Evolutionary conservation across 495 filamentous ascomycete species (phyloP).

Genomic region (Talaromyces wortmannii): DNA sequence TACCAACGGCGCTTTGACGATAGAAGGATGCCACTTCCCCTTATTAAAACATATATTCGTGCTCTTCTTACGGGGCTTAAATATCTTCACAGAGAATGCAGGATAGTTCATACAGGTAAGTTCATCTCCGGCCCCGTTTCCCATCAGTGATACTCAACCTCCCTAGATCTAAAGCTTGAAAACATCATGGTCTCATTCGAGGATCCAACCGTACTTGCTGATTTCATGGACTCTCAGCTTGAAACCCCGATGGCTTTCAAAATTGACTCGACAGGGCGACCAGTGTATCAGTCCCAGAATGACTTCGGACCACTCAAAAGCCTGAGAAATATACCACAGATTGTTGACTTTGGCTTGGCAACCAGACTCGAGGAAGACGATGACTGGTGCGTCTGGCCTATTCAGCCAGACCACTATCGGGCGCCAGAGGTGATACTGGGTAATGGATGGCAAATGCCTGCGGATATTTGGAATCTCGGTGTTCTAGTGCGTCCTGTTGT

Average conservation of each 20-base stretch:
- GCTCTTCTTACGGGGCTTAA: constrained; percentile 27
- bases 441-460: constrained; percentile 25
- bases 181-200: constrained; percentile 33
- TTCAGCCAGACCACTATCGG: constrained; percentile 28
- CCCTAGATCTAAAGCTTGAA: constrained; percentile 32
- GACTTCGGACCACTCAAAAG: constrained; percentile 10
- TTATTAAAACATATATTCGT: constrained; percentile 19
- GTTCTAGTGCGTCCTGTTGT: constrained; percentile 33
- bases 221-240: constrained; percentile 16
- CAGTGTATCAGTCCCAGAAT: constrained; percentile 31
- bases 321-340: constrained; percentile 13
- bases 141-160: constrained; percentile 14
- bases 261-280: constrained; percentile 14
- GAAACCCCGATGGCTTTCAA: constrained; percentile 24
- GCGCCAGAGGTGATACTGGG: constrained; percentile 32
- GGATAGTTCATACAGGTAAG: constrained; percentile 29
- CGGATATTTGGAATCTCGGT: constrained; percentile 35
- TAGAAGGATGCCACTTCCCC: constrained; percentile 11
- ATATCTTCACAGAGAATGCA: constrained; percentile 29
- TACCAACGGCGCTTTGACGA: constrained; percentile 16
- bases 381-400: constrained; percentile 23
- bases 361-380: constrained; percentile 22
- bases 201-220: constrained; percentile 23
- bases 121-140: constrained; percentile 21
- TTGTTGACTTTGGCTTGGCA: constrained; percentile 35